Conservation (phyloP, 768 basidiomycete genomes). For the Tephrocybe sp. region DNA sequence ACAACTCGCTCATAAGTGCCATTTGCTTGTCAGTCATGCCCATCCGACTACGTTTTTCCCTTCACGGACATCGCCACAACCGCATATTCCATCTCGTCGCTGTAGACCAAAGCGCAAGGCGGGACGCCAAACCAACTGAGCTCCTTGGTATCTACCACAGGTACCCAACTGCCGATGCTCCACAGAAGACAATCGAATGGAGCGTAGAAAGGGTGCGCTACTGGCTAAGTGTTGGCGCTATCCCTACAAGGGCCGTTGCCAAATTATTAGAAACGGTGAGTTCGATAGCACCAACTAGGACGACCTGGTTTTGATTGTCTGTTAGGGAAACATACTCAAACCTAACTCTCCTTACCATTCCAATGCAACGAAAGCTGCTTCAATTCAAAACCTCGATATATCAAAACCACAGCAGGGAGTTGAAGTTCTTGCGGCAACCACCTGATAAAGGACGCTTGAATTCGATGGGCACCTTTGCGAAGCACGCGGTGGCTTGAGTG, state of each 20-base stretch:
- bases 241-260: constrained; percentile 75
- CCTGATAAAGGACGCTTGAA: not conserved
- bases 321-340: constrained; percentile 60
- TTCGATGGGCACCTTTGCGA: too few species aligned
- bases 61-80: constrained; percentile 74
- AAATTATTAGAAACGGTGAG: constrained; percentile 77
- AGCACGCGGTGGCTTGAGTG: too few species aligned
- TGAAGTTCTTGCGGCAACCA: not conserved
- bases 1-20: too few species aligned
- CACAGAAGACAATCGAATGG: constrained; percentile 81
- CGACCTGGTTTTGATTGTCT: not conserved
- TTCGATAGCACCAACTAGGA: constrained; percentile 15
- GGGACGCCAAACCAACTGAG: constrained; percentile 87
- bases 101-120: constrained; percentile 62
- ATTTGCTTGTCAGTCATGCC: constrained; percentile 52
- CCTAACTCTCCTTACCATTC: constrained; percentile 56
- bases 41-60: constrained; percentile 79
- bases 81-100: constrained; percentile 87
- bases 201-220: constrained; percentile 86
- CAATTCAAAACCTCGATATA: not conserved
- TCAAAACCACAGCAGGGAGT: not conserved
- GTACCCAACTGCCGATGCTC: constrained; percentile 44
- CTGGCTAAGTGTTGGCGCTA: constrained; percentile 85
- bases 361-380: constrained; percentile 23
- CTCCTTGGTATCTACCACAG: constrained; percentile 84